A percentile compares a stretch with the other conserved stretches of the same genome.
These are phyloP conservation scores for Orbilia blumenaviensis DNA, from an alignment of 2,329 filamentous ascomycete species.

Conservation along the genomic window DNA sequence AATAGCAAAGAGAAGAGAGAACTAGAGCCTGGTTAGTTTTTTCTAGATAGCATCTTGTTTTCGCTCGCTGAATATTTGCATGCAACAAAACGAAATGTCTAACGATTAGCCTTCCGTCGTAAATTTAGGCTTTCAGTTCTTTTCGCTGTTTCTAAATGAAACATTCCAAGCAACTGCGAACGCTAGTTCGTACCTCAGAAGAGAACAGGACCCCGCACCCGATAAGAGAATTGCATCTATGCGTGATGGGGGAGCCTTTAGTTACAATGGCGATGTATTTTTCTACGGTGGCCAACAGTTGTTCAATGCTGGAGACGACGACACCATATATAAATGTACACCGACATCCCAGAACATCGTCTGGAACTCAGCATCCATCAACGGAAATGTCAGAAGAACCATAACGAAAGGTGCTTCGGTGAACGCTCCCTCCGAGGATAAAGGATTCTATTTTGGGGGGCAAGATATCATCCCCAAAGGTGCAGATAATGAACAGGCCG, in stretches of 20 bases:
- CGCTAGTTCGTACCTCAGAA: conserved; percentile 25
- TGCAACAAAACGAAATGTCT: not conserved
- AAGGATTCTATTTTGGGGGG: conserved; percentile 51
- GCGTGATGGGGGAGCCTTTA: conserved; percentile 45
- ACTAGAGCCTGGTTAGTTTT: conserved; percentile 39
- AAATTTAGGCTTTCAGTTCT: conserved; percentile 48
- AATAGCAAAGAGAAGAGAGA: conserved; percentile 44
- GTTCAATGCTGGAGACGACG: conserved; percentile 40
- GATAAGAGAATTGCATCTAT: conserved; percentile 42
- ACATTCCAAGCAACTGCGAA: conserved; percentile 33
- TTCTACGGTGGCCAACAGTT: conserved; percentile 51
- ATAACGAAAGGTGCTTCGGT: conserved; percentile 48
- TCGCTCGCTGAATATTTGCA: not conserved
- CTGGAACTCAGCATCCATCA: conserved; percentile 23
- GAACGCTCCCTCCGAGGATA: conserved; percentile 32
- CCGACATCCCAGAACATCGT: conserved; percentile 40
- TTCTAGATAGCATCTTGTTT: not conserved
- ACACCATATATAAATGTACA: conserved; percentile 42
- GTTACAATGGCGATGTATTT: conserved; percentile 42
- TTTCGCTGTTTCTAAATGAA: conserved; percentile 47
- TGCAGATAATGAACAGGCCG: conserved; percentile 26
- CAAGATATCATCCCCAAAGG: conserved; percentile 36
- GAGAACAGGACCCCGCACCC: conserved; percentile 40
- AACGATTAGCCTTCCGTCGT: not conserved
- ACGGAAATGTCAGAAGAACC: conserved; percentile 31